Evolutionary conservation across 1,284 basidiomycete genomes (phyloP), one percentile per base, ranked within the genome.

Genomic region (Apiotrichum gracile): DNA sequence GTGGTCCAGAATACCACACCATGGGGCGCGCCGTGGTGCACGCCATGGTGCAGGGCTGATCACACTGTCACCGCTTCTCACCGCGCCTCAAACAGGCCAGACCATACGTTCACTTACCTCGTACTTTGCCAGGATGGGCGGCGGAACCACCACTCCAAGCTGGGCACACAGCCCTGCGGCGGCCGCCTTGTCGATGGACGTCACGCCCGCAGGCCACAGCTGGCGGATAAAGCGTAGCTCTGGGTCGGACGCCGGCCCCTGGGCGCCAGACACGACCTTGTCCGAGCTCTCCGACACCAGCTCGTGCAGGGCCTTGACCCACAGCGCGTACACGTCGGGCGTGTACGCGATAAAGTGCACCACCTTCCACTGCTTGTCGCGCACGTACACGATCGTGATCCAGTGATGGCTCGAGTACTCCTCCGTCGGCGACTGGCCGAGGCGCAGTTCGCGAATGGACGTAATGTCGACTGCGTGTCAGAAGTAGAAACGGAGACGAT

Each of bases 371-470:
- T 82, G 81, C 78, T 76, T 89, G 47, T 61, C 55, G 13, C 71
- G 65, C n/a, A 74, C 69, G 54, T 79, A 78, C 51, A 79, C 77
- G 54, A 80, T 69, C 2, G 77, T 76, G 45, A 79, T 73, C 77
- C 78, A 79, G 8, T 74, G 73, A 4, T 72, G 66, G 49, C 76
- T 74, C 4, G 72, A 65, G 17, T 47, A 38, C 26, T 26, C 22
- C 68, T 33, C 86, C 78, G 26, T 89, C 83, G 57, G 88, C 82
- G 12, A 82, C 67, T 42, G 85, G n/a, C 66, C 88, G 8, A 86
- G 82, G 14, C 94, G 86, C 10, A 98, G 82, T 68, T 97, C 93
- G 58, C 91, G 87, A 70, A 98, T 91, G 61, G 83, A 84, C 70
- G 91, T 89, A 62, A 97, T 86, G 4, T 88, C 86, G 51, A 96